phyloP scores from a whole-genome alignment of 2,329 filamentous ascomycete species.

The Aurifilum marmelostoma region DNA sequence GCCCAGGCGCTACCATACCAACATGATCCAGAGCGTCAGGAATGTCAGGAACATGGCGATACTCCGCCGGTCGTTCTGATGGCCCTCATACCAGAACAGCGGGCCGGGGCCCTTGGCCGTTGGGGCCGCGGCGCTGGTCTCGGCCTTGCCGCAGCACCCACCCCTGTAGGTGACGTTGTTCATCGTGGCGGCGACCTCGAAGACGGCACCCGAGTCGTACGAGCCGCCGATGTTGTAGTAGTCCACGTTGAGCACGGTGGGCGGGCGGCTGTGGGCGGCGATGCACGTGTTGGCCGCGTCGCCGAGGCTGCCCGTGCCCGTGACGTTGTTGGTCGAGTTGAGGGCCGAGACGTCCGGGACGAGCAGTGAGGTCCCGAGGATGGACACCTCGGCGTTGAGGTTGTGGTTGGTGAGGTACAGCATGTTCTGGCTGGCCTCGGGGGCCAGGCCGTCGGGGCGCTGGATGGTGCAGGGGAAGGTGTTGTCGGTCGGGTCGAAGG shows the following conservation, averaged over 20 bases:
- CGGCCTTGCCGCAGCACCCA: conserved; percentile 57
- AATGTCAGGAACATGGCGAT: conserved; percentile 26
- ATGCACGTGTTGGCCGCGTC: conserved; percentile 64
- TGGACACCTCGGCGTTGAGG: conserved; percentile 74
- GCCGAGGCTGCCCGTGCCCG: conserved; percentile 69
- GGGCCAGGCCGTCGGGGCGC: conserved; percentile 63
- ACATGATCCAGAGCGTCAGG: conserved; percentile 29
- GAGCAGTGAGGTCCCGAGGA: conserved; percentile 66
- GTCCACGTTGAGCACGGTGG: conserved; percentile 81
- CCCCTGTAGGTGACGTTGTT: conserved; percentile 72
- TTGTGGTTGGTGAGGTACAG: conserved; percentile 92
- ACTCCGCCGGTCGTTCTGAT: conserved; percentile 21
- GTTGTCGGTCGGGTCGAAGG: conserved; percentile 70
- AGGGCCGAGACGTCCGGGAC: conserved; percentile 73
- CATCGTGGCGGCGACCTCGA: conserved; percentile 69
- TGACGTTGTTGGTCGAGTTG: conserved; percentile 71
- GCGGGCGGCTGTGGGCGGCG: conserved; percentile 65
- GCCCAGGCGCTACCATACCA: conserved; percentile 29
- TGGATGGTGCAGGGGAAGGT: conserved; percentile 78
- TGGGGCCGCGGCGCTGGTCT: conserved; percentile 25
- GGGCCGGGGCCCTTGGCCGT: conserved; percentile 21
- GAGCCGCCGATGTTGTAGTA: conserved; percentile 75
- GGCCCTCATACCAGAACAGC: conserved; percentile 25
- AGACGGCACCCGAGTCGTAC: conserved; percentile 67
- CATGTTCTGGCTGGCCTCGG: conserved; percentile 57